Percentiles rank a stretch among this genome's conserved stretches.
Conservation (phyloP, 1,284 basidiomycete genomes). For the Melampsora larici-populina region DNA sequence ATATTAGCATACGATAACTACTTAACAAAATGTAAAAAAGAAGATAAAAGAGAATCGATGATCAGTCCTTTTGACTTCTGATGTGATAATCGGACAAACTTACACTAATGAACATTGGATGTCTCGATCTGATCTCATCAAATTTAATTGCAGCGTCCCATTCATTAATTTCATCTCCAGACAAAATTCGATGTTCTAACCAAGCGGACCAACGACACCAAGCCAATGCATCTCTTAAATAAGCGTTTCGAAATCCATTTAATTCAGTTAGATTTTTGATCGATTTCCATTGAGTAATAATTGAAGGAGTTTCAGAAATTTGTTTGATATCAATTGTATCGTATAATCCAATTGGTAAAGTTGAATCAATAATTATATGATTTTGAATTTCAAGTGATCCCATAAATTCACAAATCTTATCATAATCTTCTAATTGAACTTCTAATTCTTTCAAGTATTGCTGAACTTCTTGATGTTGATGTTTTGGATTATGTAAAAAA, state of each 20-base stretch:
- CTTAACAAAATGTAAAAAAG: no score
- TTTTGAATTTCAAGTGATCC: neutral
- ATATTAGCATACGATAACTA: constrained; percentile 11
- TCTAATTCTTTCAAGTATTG: constrained; percentile 64
- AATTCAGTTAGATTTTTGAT: constrained; percentile 51
- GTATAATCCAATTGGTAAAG: neutral
- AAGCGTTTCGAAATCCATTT: constrained; percentile 48
- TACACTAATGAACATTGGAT: neutral
- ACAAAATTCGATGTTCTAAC: constrained; percentile 46
- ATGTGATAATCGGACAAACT: no score
- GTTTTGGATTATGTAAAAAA: no score
- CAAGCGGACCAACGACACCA: constrained; percentile 53
- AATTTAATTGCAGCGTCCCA: constrained; percentile 46
- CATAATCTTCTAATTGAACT: constrained; percentile 63
- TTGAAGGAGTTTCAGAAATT: constrained; percentile 5
- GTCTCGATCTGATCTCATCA: neutral
- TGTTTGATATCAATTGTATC: neutral
- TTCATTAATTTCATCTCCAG: constrained; percentile 48
- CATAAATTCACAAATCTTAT: constrained; percentile 76
- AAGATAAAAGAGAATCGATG: neutral
- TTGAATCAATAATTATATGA: neutral
- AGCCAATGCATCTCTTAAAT: constrained; percentile 51
- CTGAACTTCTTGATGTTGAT: constrained; percentile 56
- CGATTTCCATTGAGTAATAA: constrained; percentile 50
- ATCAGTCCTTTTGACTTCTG: neutral